A percentile compares a stretch with the other conserved stretches of the same genome.
phyloP scores from a whole-genome alignment of 2,329 filamentous ascomycete genomes.

The Colletotrichum camelliae region DNA sequence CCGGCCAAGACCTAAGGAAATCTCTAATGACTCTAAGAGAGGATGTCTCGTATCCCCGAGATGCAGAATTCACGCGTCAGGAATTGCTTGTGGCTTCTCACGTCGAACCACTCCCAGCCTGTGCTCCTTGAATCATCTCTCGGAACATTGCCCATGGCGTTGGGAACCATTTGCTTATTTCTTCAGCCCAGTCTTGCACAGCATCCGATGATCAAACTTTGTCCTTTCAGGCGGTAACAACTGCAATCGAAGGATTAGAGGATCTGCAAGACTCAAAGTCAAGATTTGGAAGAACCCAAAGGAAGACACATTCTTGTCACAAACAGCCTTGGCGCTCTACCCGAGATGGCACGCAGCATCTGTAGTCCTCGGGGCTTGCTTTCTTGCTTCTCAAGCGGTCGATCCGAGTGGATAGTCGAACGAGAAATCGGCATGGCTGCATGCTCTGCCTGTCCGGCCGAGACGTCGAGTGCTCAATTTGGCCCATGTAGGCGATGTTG shows the following conservation, averaged over 20 bases:
- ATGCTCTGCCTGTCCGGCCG: neutral
- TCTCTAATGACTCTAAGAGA: neutral
- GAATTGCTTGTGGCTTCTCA: neutral
- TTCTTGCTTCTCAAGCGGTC: neutral
- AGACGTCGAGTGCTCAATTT: neutral
- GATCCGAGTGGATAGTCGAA: neutral
- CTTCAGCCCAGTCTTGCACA: neutral
- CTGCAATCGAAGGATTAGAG: neutral
- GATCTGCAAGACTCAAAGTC: neutral
- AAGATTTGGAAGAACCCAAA: neutral
- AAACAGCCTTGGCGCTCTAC: neutral
- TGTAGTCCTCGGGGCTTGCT: constrained; percentile 17
- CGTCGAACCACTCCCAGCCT: neutral
- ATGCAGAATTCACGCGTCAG: neutral
- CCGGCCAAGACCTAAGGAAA: neutral
- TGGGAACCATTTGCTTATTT: neutral
- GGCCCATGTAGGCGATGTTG: neutral
- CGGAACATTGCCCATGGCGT: neutral
- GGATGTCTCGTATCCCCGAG: neutral
- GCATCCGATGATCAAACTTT: neutral
- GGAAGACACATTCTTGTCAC: neutral
- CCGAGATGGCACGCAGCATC: constrained; percentile 2
- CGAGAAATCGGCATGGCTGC: neutral
- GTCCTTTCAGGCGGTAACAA: neutral
- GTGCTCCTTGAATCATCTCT: neutral